Percentiles rank a stretch among this genome's conserved stretches.
These are phyloP conservation scores for Naganishia cerealis DNA, from an alignment of 1,284 basidiomycete genomes.

Conservation along the genomic window DNA sequence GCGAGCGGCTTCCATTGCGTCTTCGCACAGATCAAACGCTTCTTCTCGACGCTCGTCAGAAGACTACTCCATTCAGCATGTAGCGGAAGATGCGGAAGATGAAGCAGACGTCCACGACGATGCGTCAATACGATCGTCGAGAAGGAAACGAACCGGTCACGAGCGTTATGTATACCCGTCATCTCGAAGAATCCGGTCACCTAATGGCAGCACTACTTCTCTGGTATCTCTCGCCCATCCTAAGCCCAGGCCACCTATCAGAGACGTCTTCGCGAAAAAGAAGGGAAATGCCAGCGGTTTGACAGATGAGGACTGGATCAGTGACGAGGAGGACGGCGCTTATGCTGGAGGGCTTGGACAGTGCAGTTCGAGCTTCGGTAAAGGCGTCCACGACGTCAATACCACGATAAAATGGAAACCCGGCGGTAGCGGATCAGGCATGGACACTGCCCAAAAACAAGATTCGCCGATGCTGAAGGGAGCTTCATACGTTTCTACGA, in stretches of 20 bases:
- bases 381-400: not conserved
- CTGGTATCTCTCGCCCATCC: constrained; percentile 30
- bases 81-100: constrained; percentile 29
- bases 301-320: constrained; percentile 53
- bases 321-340: constrained; percentile 51
- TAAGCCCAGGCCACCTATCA: constrained; percentile 44
- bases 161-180: constrained; percentile 40
- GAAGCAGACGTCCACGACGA: constrained; percentile 43
- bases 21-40: constrained; percentile 28
- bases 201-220: constrained; percentile 33
- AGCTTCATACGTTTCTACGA: not conserved
- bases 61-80: constrained; percentile 21
- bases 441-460: constrained; percentile 14
- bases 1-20: constrained; percentile 28
- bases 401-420: constrained; percentile 8
- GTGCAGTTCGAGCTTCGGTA: constrained; percentile 17
- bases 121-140: constrained; percentile 36
- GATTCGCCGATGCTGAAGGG: constrained; percentile 25
- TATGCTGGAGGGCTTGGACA: constrained; percentile 55
- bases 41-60: constrained; percentile 33
- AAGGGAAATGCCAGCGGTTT: constrained; percentile 26
- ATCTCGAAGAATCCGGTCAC: constrained; percentile 40
- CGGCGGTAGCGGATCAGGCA: constrained; percentile 11
- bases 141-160: constrained; percentile 33
- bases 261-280: constrained; percentile 55